Percentiles rank a stretch among this genome's conserved stretches.
Conservation (phyloP, 2,329 filamentous ascomycete genomes). For the Cladosporium sp. region DNA sequence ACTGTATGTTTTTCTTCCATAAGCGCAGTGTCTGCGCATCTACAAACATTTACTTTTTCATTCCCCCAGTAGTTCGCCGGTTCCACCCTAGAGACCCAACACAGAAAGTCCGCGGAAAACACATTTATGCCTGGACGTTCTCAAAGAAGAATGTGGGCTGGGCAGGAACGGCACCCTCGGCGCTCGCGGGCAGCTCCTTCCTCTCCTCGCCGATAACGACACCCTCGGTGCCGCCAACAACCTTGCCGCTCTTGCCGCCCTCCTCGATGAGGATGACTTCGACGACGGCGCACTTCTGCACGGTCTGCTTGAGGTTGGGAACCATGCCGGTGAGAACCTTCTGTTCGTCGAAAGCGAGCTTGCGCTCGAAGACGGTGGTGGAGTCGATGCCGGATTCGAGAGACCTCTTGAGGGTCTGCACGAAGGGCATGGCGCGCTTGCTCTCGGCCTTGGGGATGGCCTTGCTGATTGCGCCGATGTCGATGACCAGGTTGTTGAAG, state of each 20-base stretch:
- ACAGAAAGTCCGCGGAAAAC: not conserved
- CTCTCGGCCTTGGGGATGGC: conserved; percentile 83
- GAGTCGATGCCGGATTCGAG: conserved; percentile 64
- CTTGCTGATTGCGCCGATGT: conserved; percentile 79
- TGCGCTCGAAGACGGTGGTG: conserved; percentile 73
- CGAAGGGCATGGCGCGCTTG: conserved; percentile 98
- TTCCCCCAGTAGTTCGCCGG: not conserved
- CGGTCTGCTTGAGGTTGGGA: conserved; percentile 72
- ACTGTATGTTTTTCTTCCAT: not conserved
- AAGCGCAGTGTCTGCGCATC: not conserved
- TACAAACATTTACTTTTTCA: not conserved
- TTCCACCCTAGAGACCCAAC: not conserved
- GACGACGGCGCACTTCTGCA: conserved; percentile 66
- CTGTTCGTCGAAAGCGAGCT: conserved; percentile 83
- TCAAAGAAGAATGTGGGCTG: conserved; percentile 80
- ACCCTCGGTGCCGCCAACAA: conserved; percentile 53
- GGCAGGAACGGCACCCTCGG: conserved; percentile 78
- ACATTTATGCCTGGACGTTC: conserved; percentile 53
- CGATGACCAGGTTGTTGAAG: conserved; percentile 64
- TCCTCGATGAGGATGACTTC: conserved; percentile 72
- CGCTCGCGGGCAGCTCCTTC: conserved; percentile 57
- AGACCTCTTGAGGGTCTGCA: conserved; percentile 81
- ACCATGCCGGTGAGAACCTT: conserved; percentile 76
- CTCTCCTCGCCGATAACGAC: conserved; percentile 58
- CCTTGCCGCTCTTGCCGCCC: conserved; percentile 63